Evolutionary conservation across 768 basidiomycete genomes (phyloP).

Genomic region (Serendipita indica): DNA sequence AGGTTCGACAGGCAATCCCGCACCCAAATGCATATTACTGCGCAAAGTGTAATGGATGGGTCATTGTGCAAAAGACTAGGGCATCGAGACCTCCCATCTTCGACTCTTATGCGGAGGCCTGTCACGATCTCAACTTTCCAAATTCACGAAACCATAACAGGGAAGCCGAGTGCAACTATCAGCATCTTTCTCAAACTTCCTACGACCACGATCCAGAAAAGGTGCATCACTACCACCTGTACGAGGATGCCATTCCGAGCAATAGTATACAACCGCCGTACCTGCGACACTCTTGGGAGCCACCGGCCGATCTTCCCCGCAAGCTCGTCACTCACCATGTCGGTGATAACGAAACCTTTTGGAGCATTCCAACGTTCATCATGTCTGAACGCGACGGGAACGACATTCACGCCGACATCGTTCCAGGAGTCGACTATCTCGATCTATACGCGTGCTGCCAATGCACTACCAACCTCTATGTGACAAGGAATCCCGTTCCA

Average conservation of each 20-base stretch:
- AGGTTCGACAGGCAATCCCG: slow-evolving; percentile 35
- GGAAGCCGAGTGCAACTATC: slow-evolving; percentile 33
- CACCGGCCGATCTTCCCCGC: slow-evolving; percentile 27
- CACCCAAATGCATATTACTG: slow-evolving; percentile 78
- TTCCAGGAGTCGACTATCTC: slow-evolving; percentile 33
- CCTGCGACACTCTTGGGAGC: slow-evolving; percentile 43
- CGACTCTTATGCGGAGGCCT: slow-evolving; percentile 32
- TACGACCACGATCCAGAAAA: slow-evolving; percentile 37
- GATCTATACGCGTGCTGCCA: slow-evolving; percentile 79
- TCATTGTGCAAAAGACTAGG: slow-evolving; percentile 50
- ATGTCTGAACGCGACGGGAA: slow-evolving; percentile 15
- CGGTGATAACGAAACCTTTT: slow-evolving; percentile 11
- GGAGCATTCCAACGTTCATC: slow-evolving; percentile 12
- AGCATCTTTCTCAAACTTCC: slow-evolving; percentile 34
- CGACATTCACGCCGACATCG: slow-evolving; percentile 20
- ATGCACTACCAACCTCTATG: slow-evolving; percentile 60
- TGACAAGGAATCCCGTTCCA: slow-evolving; percentile 46
- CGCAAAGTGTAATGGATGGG: slow-evolving; percentile 69
- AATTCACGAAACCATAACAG: slow-evolving; percentile 24
- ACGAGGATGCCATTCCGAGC: slow-evolving; percentile 55
- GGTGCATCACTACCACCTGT: slow-evolving; percentile 69
- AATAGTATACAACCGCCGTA: slow-evolving; percentile 48
- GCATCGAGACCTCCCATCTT: slow-evolving; percentile 50
- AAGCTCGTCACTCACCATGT: slow-evolving; percentile 26
- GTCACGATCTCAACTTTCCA: slow-evolving; percentile 35